Base-by-base conservation (phyloP, 441 rosid genomes). In the Francoa sonchifolia region DNA sequence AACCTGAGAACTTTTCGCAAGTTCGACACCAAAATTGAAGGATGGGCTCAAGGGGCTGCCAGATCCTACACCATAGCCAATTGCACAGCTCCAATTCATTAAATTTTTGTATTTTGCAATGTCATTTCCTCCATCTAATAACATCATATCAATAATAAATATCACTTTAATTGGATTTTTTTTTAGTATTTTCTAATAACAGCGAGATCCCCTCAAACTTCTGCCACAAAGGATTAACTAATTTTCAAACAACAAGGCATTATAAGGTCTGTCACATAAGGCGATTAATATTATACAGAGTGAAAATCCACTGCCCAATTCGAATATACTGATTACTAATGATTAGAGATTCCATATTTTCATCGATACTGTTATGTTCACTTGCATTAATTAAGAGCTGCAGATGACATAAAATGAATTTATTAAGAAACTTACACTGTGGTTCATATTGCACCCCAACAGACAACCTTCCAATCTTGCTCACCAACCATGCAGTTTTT, bases 401-500 rank as follows among this genome's bases (percentile, higher is more conserved):
- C n/a, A n/a, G n/a, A n/a, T 35, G 20, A 16, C 16, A 42, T 54
- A 12, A 17, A 39, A 33, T 28, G 33, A 34, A 53, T 30, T 12
- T 42, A 19, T 33, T 27, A 34, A 16, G 26, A 26, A 39, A 68
- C 82, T 79, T 63, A 82, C 95, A 39, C 52, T 46, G 50, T 19
- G 95, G 92, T 59, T 84, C 92, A 50, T 89, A 84, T 26, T 89
- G 94, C 39, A 75, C 74, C 38, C 95, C 95, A 43, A 75, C 80
- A 11, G 80, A 67, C 39, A 89, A 64, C 56, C 82, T 82, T 56
- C 97, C 97, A 52, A 75, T 55, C 73, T 74, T 84, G 82, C 86
- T 79, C 39, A 89, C 79, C 23, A 89, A 50, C 97, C 97, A 89
- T 50, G 94, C 95, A 52, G 12, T 61, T 54, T 67, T 75, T 33